Base-by-base conservation (phyloP, 345 rosid genomes). In the Moringa oleifera region DNA sequence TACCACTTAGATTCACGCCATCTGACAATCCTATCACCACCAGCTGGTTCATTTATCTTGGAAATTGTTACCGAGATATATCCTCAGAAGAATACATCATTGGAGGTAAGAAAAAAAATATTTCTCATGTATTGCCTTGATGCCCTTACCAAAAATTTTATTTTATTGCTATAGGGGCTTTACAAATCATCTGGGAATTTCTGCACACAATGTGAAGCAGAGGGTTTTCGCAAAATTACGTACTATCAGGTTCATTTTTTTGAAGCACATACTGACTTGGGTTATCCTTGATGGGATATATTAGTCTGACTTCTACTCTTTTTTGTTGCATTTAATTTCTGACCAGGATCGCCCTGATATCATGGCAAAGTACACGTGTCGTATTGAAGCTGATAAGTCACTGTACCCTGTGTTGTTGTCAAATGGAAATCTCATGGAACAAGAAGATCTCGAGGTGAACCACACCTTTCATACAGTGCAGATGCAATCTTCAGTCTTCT, bases 141-240 rank as follows among this genome's bases (percentile, higher is more conserved):
- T 73, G 62, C 50, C 25, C 46, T 68, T 61, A 2, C 46, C 51
- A 28, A 47, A 11, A 53, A 22, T 45, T 66, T 18, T 20, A 1
- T 5, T 23, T 33, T 65, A 23, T 63, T 68, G 49, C 56, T 57
- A 21, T 59, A 91, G 99, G 99, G 96, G 57, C 97, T 95, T 66
- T 95, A 91, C 87, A 85, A 85, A 78, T 83, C 99, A 46, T 88
- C 97, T 62, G 89, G 90, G 65, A 88, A 82, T 73, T 95, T 89
- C 77, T 91, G 99, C 79, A 91, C 99, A 13, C 99, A 94, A 67
- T 91, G 99, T 62, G 97, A 94, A 85, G 97, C 99, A 28, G 99
- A 95, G 80, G 97, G 96, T 64, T 95, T 95, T 73, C 83, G 93
- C 20, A 91, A 89, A 69, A 91, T 95, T 59, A 95, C 97, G 53